Conservation (phyloP, 2,329 filamentous ascomycete genomes). For the Monosporascus sp. region DNA sequence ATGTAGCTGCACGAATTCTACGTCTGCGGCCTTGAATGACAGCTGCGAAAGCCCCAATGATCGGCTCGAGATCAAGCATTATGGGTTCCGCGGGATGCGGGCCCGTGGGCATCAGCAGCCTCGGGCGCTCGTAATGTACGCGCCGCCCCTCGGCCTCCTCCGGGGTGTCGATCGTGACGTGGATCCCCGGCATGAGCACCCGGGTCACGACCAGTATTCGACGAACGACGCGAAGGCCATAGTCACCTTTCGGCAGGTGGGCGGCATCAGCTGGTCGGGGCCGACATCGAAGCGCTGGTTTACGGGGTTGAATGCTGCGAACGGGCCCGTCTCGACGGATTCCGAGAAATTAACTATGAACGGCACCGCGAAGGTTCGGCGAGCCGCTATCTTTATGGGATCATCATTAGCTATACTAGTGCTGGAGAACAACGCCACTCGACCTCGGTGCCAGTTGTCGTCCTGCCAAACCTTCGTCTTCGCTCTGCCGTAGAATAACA, state of each 20-base stretch:
- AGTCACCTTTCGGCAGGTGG: background rate
- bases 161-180: too few relatives aligned
- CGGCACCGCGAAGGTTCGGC: background rate
- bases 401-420: background rate
- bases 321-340: background rate
- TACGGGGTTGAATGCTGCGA: background rate
- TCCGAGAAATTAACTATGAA: background rate
- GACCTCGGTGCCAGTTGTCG: background rate
- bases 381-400: background rate
- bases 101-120: too few relatives aligned
- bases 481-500: background rate
- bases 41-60: too few relatives aligned
- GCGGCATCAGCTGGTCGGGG: background rate
- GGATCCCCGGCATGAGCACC: too few relatives aligned
- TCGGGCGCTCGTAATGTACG: too few relatives aligned
- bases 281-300: background rate
- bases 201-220: too few relatives aligned
- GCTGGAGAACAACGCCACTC: background rate
- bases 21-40: too few relatives aligned
- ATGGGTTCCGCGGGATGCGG: too few relatives aligned
- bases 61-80: too few relatives aligned
- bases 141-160: too few relatives aligned
- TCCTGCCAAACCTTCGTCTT: background rate
- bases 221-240: too few relatives aligned
- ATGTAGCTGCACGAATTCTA: too few relatives aligned